Evolutionary conservation across 768 basidiomycete species (phyloP).

Genomic region (Phylloporus arenicola): DNA sequence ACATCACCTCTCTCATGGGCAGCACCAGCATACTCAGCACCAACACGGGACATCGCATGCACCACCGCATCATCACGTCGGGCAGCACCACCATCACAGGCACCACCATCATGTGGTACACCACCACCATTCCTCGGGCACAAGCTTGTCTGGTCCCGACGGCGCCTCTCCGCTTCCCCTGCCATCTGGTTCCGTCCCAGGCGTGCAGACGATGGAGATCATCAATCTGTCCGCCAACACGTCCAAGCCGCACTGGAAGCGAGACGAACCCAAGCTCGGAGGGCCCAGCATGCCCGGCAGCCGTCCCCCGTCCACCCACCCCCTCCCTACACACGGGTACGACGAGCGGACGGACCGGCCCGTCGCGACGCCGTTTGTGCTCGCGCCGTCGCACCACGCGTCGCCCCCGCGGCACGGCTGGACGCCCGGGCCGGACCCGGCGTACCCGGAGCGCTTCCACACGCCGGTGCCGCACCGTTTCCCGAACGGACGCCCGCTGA

Average conservation of each 20-base stretch:
- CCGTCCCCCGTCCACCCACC: constrained; percentile 37
- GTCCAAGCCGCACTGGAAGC: constrained; percentile 36
- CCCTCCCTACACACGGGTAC: constrained; percentile 23
- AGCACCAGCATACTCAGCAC: constrained; percentile 30
- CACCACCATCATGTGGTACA: constrained; percentile 40
- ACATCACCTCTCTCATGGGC: constrained; percentile 25
- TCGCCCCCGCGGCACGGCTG: constrained; percentile 44
- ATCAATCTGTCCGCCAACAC: constrained; percentile 41
- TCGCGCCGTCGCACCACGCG: constrained; percentile 41
- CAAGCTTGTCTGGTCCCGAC: constrained; percentile 23
- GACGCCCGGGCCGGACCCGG: constrained; percentile 23
- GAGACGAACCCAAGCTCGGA: constrained; percentile 29
- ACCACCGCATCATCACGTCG: constrained; percentile 40
- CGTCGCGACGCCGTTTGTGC: constrained; percentile 48
- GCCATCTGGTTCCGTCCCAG: constrained; percentile 31
- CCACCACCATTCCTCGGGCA: constrained; percentile 43
- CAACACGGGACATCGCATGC: constrained; percentile 28
- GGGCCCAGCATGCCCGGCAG: constrained; percentile 27
- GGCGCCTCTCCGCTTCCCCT: constrained; percentile 31
- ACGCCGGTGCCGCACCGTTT: constrained; percentile 27
- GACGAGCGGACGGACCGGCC: constrained; percentile 50
- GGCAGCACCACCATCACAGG: constrained; percentile 48
- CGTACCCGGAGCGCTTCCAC: constrained; percentile 26
- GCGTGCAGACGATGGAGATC: constrained; percentile 44
- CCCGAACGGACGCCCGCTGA: constrained; percentile 24